These are phyloP conservation scores for Geranium brycei DNA, from an alignment of 345 rosid species.

Conservation along the genomic window DNA sequence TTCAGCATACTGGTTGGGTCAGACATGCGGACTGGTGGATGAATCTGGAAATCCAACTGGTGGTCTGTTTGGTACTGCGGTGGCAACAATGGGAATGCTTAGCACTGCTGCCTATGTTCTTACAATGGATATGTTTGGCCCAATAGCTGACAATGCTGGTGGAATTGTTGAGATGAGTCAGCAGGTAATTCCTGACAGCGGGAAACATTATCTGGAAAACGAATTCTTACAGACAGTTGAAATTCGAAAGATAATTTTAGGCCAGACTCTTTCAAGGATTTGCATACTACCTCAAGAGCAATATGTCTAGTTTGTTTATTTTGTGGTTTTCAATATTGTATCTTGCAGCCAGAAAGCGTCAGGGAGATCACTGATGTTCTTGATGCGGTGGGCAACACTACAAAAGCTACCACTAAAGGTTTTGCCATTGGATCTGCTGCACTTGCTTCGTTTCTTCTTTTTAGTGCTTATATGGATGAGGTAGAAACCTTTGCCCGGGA, in stretches of 20 bases:
- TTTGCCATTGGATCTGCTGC: conserved; percentile 99
- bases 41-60: conserved; percentile 78
- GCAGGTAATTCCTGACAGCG: conserved; percentile 42
- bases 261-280: not conserved
- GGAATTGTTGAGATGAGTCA: conserved; percentile 99
- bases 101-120: conserved; percentile 98
- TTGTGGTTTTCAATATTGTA: conserved; percentile 1
- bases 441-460: conserved; percentile 94
- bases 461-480: conserved; percentile 99
- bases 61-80: conserved; percentile 97
- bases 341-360: conserved; percentile 80
- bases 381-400: conserved; percentile 99
- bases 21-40: conserved; percentile 83
- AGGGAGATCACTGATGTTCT: conserved; percentile 94
- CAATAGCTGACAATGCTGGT: conserved; percentile 99
- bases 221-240: not conserved
- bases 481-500: conserved; percentile 68
- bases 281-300: not conserved
- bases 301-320: not conserved
- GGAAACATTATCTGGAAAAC: not conserved
- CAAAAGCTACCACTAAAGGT: conserved; percentile 98
- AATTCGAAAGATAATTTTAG: too few species aligned
- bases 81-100: conserved; percentile 99
- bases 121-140: conserved; percentile 99
- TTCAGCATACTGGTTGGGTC: conserved; percentile 89